Conservation (phyloP, 306 rosid species). For the Aeschynomene evenia region DNA sequence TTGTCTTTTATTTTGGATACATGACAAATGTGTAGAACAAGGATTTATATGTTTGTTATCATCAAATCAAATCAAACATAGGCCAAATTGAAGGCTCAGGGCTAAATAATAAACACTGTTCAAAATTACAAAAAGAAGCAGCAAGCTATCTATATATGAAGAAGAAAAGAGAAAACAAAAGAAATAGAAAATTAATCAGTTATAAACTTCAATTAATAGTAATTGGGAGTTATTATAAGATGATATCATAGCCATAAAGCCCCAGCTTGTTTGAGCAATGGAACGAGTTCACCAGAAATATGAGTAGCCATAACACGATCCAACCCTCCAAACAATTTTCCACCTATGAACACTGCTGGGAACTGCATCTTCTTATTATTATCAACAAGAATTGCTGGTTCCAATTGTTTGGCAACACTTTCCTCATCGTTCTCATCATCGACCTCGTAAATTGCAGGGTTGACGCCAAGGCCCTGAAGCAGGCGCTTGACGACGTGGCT, state of each 20-base stretch:
- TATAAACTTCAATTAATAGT: too few species aligned
- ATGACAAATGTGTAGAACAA: not conserved
- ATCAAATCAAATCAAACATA: not conserved
- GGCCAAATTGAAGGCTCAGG: slow-evolving; percentile 19
- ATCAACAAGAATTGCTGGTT: not conserved
- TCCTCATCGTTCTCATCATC: slow-evolving; percentile 58
- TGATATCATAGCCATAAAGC: slow-evolving; percentile 66
- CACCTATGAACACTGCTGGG: slow-evolving; percentile 62
- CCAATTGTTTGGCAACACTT: slow-evolving; percentile 28
- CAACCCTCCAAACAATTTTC: slow-evolving; percentile 58
- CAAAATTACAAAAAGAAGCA: not conserved
- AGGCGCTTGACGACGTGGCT: slow-evolving; percentile 57
- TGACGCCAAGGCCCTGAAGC: slow-evolving; percentile 56
- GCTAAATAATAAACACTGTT: not conserved
- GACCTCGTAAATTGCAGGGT: slow-evolving; percentile 51
- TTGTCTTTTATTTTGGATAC: not conserved
- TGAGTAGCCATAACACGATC: slow-evolving; percentile 68
- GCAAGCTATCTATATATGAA: not conserved
- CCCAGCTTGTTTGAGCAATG: slow-evolving; percentile 60
- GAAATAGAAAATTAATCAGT: too few species aligned
- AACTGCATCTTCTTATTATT: slow-evolving; percentile 35
- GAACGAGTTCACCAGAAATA: slow-evolving; percentile 69
- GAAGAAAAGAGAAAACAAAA: not conserved
- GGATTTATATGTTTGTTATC: too few species aligned
- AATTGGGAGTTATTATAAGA: not conserved